These are phyloP conservation scores for Durio zibethinus DNA, from an alignment of 345 rosid species.

Conservation along the genomic window DNA sequence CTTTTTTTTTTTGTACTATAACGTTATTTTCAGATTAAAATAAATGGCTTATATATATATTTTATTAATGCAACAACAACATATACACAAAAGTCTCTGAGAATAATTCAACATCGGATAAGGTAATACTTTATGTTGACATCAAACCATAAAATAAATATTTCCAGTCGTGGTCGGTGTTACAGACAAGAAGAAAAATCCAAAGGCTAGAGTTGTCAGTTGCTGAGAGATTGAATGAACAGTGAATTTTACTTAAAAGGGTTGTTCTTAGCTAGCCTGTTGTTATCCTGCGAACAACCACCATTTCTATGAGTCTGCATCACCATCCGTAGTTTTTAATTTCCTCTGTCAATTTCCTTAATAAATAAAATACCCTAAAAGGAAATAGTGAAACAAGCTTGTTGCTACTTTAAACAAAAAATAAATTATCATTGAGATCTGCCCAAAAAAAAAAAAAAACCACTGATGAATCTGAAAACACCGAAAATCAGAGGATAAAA, in stretches of 20 bases:
- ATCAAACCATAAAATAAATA: not conserved
- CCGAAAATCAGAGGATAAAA: not conserved
- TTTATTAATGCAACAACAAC: not conserved
- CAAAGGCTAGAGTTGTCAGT: not conserved
- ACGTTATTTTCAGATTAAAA: not conserved
- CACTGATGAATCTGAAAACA: not conserved
- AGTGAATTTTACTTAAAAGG: not conserved
- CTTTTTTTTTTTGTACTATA: too few species aligned
- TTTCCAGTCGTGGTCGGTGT: too few species aligned
- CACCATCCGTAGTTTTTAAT: not conserved
- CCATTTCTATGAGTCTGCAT: not conserved
- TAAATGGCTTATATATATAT: too few species aligned
- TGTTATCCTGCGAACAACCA: conserved; percentile 10
- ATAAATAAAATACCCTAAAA: not conserved
- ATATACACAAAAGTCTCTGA: not conserved
- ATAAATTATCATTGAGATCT: not conserved
- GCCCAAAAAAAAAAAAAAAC: not conserved
- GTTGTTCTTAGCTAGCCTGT: conserved; percentile 8
- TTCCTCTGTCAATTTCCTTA: not conserved
- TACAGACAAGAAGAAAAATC: too few species aligned
- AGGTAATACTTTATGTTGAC: not conserved
- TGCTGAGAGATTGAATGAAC: not conserved
- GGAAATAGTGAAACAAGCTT: too few species aligned
- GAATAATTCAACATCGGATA: too few species aligned
- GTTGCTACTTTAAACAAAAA: too few species aligned